Evolutionary conservation across 768 basidiomycete genomes (phyloP).

Genomic region (Tylopilus intermedius): DNA sequence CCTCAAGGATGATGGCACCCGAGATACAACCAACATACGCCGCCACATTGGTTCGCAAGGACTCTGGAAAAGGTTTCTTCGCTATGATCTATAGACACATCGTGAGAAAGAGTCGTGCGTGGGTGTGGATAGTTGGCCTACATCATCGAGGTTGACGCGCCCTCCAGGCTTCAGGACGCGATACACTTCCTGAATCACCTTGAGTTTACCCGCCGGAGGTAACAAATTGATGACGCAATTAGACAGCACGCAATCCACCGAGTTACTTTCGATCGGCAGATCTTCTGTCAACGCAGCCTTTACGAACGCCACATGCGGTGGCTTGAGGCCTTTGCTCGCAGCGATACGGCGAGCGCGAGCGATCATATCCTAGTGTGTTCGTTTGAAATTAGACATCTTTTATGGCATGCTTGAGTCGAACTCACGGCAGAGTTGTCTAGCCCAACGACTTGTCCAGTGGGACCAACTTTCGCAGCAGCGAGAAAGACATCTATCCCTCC

Average conservation of each 20-base stretch:
- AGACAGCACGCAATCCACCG: slow-evolving; percentile 53
- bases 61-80: slow-evolving; percentile 38
- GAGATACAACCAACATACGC: slow-evolving; percentile 44
- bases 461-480: slow-evolving; percentile 47
- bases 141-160: slow-evolving; percentile 48
- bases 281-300: slow-evolving; percentile 38
- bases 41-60: slow-evolving; percentile 37
- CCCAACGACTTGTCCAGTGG: slow-evolving; percentile 47
- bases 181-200: slow-evolving; percentile 42
- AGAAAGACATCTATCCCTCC: slow-evolving; percentile 54
- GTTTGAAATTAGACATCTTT: not conserved
- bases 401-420: not conserved
- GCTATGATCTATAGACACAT: slow-evolving; percentile 39
- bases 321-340: slow-evolving; percentile 33
- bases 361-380: slow-evolving; percentile 44
- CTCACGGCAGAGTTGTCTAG: slow-evolving; percentile 48
- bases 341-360: slow-evolving; percentile 44
- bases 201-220: slow-evolving; percentile 37
- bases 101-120: not conserved
- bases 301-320: slow-evolving; percentile 48
- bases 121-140: slow-evolving; percentile 15
- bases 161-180: slow-evolving; percentile 55
- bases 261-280: slow-evolving; percentile 43
- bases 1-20: slow-evolving; percentile 38
- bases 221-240: slow-evolving; percentile 56